Percentiles rank a stretch among this genome's conserved stretches.
Conservation (phyloP, 140 eudicot species). For the Ambrosia hybrid region DNA sequence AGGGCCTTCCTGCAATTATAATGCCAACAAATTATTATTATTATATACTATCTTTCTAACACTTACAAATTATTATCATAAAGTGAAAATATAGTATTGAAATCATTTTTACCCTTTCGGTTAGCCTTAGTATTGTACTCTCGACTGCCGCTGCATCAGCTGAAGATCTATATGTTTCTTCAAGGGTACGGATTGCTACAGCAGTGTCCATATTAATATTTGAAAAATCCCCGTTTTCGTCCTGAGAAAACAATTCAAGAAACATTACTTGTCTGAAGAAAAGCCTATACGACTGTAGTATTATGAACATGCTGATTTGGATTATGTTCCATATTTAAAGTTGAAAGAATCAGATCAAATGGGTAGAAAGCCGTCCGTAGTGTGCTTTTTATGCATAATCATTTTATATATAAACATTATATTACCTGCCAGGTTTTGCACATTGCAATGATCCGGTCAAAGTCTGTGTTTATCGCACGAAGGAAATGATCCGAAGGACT, state of each 20-base stretch:
- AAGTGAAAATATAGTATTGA: not conserved
- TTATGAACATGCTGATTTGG: not conserved
- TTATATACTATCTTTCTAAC: not conserved
- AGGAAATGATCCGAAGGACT: constrained; percentile 97
- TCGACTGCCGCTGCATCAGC: constrained; percentile 85
- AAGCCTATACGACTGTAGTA: not conserved
- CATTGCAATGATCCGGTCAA: constrained; percentile 89
- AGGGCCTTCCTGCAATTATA: constrained; percentile 58
- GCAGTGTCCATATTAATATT: constrained; percentile 96
- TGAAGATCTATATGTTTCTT: constrained; percentile 79
- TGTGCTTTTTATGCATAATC: too few relatives aligned
- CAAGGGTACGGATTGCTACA: constrained; percentile 93
- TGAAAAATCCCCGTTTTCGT: constrained; percentile 83
- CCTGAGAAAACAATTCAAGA: constrained; percentile 43
- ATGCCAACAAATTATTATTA: too few relatives aligned
- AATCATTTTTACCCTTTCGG: constrained; percentile 54
- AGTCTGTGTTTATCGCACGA: constrained; percentile 93
- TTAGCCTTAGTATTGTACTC: constrained; percentile 60
- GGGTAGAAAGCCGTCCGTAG: too few relatives aligned
- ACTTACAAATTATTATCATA: not conserved
- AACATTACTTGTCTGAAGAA: not conserved
- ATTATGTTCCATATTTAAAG: not conserved
- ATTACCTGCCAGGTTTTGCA: constrained; percentile 96
- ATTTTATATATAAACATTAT: too few relatives aligned
- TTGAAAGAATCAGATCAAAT: too few relatives aligned